phyloP scores from a whole-genome alignment of 108 stramenopile genomes.

The Nitzschia palea region DNA sequence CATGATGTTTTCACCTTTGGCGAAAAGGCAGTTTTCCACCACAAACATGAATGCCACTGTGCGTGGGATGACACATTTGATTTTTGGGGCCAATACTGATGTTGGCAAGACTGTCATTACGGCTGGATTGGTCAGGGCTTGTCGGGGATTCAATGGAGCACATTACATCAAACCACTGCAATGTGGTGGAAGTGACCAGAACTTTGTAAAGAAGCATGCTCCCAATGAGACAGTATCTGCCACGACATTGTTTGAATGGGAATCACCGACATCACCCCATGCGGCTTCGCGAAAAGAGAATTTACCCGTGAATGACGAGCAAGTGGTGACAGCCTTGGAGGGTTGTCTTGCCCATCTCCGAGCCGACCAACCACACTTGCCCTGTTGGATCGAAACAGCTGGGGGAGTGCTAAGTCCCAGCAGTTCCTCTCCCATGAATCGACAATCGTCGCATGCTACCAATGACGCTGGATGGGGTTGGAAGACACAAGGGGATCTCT shows the following conservation, averaged over 20 bases:
- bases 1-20: too few relatives aligned
- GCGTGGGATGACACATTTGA: constrained; percentile 43
- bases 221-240: constrained; percentile 20
- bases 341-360: constrained; percentile 13
- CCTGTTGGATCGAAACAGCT: constrained; percentile 75
- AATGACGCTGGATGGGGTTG: constrained; percentile 72
- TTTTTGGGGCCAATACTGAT: constrained; percentile 98
- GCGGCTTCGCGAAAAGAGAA: constrained; percentile 75
- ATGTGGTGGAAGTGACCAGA: constrained; percentile 86
- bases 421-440: constrained; percentile 75
- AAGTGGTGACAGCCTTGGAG: constrained; percentile 59
- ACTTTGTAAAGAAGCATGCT: constrained; percentile 46
- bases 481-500: constrained; percentile 93
- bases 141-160: constrained; percentile 9
- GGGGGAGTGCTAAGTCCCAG: constrained; percentile 88
- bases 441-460: constrained; percentile 27
- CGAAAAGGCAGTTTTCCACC: too few relatives aligned
- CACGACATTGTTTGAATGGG: constrained; percentile 83
- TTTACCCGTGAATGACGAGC: constrained; percentile 63
- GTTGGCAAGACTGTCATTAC: constrained; percentile 94
- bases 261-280: constrained; percentile 90
- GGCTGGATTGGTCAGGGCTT: constrained; percentile 78
- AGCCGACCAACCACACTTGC: background rate
- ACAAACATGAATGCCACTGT: too few relatives aligned
- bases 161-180: constrained; percentile 96